Evolutionary conservation across 371 early-diverging fungal genomes (phyloP).

Genomic region (Zychaea mexicana): DNA sequence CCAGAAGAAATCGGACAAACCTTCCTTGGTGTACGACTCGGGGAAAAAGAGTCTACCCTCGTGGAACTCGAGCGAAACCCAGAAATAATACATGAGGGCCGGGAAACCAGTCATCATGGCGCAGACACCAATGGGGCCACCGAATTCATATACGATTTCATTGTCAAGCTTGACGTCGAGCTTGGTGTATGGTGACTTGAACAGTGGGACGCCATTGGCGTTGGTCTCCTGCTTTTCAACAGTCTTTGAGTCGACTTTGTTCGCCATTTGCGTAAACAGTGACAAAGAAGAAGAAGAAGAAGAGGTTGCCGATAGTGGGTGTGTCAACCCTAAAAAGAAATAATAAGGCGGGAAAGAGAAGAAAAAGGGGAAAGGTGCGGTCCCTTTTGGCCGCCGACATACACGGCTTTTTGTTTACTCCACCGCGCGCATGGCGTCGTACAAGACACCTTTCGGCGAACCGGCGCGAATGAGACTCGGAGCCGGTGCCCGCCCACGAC

Average conservation of each 20-base stretch:
- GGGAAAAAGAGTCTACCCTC: conserved; percentile 62
- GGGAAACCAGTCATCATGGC: conserved; percentile 78
- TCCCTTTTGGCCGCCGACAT: too few relatives aligned
- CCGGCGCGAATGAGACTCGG: neutral
- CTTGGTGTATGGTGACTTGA: conserved; percentile 36
- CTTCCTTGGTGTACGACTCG: conserved; percentile 32
- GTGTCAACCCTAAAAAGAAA: too few relatives aligned
- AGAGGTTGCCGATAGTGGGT: too few relatives aligned
- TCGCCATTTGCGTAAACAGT: conserved; percentile 1
- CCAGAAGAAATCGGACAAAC: conserved; percentile 40
- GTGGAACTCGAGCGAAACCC: conserved; percentile 69
- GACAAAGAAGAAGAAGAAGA: neutral
- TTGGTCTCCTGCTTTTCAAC: conserved; percentile 8
- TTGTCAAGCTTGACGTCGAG: conserved; percentile 59
- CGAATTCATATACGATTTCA: conserved; percentile 72
- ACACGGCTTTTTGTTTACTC: neutral
- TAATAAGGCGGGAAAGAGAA: too few relatives aligned
- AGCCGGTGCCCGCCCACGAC: neutral
- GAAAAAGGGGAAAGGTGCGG: too few relatives aligned
- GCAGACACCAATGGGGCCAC: conserved; percentile 68
- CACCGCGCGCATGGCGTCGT: neutral
- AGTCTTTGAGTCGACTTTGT: neutral
- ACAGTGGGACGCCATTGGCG: conserved; percentile 45
- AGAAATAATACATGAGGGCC: conserved; percentile 73
- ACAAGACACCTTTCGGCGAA: neutral